Percentiles rank a stretch among this genome's conserved stretches.
Evolutionary conservation across 768 basidiomycete genomes (phyloP).

Genomic region (Piloderma croceum): DNA sequence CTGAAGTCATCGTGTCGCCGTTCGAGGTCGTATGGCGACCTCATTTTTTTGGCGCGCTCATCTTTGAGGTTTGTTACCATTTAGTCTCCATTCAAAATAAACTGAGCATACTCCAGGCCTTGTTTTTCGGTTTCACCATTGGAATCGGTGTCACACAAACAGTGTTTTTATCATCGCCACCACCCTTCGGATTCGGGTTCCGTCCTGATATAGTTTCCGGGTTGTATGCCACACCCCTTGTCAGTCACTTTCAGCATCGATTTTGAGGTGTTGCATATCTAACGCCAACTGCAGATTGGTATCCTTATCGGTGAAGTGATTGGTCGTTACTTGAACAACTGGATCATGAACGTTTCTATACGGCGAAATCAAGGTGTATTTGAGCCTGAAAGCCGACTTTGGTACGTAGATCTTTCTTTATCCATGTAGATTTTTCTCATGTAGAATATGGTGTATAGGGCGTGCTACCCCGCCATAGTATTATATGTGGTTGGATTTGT

Average conservation of each 20-base stretch:
- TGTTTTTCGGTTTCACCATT: conserved; percentile 60
- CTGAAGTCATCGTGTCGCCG: conserved; percentile 36
- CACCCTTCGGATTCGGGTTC: conserved; percentile 47
- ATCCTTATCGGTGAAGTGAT: conserved; percentile 47
- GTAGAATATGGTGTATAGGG: conserved; percentile 30
- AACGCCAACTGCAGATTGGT: conserved; percentile 44
- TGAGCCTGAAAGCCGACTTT: conserved; percentile 55
- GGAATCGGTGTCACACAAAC: conserved; percentile 53
- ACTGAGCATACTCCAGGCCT: conserved; percentile 27
- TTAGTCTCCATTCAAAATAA: not conserved
- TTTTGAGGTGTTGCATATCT: no score
- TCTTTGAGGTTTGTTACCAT: conserved; percentile 42
- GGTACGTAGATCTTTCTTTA: no score
- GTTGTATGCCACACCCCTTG: conserved; percentile 51
- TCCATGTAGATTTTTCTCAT: no score
- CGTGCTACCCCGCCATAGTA: conserved; percentile 53
- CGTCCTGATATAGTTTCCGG: conserved; percentile 46
- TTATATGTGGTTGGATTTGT: conserved; percentile 61
- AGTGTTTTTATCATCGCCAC: conserved; percentile 58
- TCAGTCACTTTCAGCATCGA: no score
- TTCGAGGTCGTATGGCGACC: conserved; percentile 59
- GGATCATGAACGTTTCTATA: conserved; percentile 42
- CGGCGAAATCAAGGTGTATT: conserved; percentile 51
- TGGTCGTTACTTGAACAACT: conserved; percentile 51
- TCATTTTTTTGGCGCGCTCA: conserved; percentile 44